Percentiles rank a stretch among this genome's conserved stretches.
phyloP scores from a whole-genome alignment of 805 yeast species.

The Starmerella floricola region DNA sequence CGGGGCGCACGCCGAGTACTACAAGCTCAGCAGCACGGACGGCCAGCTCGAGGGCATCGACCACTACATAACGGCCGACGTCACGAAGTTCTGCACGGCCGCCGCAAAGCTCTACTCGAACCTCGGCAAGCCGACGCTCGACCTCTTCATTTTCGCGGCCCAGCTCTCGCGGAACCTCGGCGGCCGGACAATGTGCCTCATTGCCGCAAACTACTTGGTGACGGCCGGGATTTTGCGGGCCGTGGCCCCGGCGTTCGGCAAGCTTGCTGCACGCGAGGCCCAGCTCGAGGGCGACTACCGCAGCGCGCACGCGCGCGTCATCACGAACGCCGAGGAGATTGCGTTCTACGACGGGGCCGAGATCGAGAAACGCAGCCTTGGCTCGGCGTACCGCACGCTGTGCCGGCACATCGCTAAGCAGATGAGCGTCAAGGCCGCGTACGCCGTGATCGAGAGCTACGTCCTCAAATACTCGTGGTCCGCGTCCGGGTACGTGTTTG shows the following conservation, averaged over 20 bases:
- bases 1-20: constrained; percentile 69
- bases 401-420: constrained; percentile 43
- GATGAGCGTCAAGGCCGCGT: constrained; percentile 48
- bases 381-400: constrained; percentile 45
- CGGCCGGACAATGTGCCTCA: constrained; percentile 70
- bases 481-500: constrained; percentile 83
- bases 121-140: constrained; percentile 85
- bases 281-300: constrained; percentile 80
- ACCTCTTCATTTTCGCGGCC: constrained; percentile 67
- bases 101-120: constrained; percentile 74
- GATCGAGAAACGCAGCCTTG: constrained; percentile 59
- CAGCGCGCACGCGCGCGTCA: constrained; percentile 72
- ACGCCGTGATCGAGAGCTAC: constrained; percentile 71
- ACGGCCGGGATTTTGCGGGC: constrained; percentile 65
- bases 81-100: constrained; percentile 66
- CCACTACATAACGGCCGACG: constrained; percentile 76
- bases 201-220: constrained; percentile 63
- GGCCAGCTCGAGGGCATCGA: constrained; percentile 57
- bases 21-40: constrained; percentile 54
- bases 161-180: constrained; percentile 81
- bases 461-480: constrained; percentile 88
- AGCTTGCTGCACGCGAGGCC: constrained; percentile 57
- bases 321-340: constrained; percentile 83
- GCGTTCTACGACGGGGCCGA: constrained; percentile 84
- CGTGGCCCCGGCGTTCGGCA: constrained; percentile 77